phyloP scores from a whole-genome alignment of 805 yeast species.

The Kockiozyma suomiensis region DNA sequence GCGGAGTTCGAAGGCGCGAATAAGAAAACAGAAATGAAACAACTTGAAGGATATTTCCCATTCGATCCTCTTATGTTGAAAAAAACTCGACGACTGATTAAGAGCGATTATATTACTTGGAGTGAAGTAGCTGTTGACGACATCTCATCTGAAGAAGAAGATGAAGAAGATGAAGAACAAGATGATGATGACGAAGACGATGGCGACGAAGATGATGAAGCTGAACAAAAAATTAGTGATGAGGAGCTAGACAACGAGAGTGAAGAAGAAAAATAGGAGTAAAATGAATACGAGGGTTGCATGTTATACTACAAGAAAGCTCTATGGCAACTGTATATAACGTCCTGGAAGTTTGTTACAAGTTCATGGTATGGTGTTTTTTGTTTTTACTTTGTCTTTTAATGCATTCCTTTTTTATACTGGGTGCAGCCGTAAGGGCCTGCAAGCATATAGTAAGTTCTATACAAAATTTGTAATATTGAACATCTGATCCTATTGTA shows the following conservation, averaged over 20 bases:
- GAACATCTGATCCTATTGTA: too few relatives aligned
- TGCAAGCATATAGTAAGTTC: too few relatives aligned
- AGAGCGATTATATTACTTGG: slow-evolving; percentile 77
- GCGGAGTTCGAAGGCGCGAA: slow-evolving; percentile 2
- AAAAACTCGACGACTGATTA: slow-evolving; percentile 56
- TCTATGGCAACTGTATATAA: too few relatives aligned
- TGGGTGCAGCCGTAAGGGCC: neutral
- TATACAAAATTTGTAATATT: too few relatives aligned
- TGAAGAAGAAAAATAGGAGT: neutral
- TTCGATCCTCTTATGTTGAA: slow-evolving; percentile 87
- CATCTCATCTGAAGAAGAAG: slow-evolving; percentile 52
- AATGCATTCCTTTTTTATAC: neutral
- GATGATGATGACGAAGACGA: slow-evolving; percentile 41
- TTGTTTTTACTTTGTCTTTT: neutral
- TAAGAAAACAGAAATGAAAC: slow-evolving; percentile 41
- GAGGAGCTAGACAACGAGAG: neutral
- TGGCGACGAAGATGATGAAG: slow-evolving; percentile 37
- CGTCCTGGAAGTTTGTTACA: neutral
- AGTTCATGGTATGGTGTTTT: neutral
- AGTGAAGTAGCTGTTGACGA: slow-evolving; percentile 65
- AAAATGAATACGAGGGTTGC: neutral
- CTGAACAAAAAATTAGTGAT: slow-evolving; percentile 34
- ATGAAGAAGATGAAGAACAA: slow-evolving; percentile 45
- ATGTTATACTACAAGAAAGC: neutral
- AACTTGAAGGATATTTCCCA: slow-evolving; percentile 93